Evolutionary conservation across 2,329 filamentous ascomycete genomes (phyloP).

Genomic region (Epichloe bromicola): DNA sequence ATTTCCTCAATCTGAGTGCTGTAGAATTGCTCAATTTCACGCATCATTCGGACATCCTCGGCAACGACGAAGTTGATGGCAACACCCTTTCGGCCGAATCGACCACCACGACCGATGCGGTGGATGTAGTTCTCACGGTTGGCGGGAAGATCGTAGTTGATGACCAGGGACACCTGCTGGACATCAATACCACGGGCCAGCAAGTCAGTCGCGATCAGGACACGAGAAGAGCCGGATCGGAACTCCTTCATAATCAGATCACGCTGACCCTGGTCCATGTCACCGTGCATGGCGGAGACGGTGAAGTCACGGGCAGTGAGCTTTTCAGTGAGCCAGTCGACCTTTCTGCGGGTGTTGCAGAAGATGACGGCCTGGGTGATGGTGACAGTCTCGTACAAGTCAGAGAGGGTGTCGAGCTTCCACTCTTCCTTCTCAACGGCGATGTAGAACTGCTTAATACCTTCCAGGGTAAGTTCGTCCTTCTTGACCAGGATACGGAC

Average conservation of each 20-base stretch:
- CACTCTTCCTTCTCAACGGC: conserved; percentile 99
- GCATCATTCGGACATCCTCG: conserved; percentile 99
- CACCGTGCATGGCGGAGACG: conserved; percentile 98
- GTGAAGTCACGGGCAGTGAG: conserved; percentile 98
- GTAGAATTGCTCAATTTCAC: conserved; percentile 99
- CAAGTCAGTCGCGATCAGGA: conserved; percentile 94
- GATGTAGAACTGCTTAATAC: conserved; percentile 99
- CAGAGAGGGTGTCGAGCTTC: conserved; percentile 98
- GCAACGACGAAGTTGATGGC: conserved; percentile 99
- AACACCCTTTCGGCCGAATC: conserved; percentile 99
- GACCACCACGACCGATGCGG: conserved; percentile 97
- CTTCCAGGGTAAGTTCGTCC: conserved; percentile 97
- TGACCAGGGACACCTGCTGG: conserved; percentile 97
- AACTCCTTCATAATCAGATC: conserved; percentile 99
- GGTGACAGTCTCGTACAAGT: conserved; percentile 98
- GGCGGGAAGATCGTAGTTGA: conserved; percentile 98
- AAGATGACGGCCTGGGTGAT: conserved; percentile 99
- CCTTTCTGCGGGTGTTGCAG: conserved; percentile 99
- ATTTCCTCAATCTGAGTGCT: conserved; percentile 99
- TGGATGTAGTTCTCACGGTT: conserved; percentile 99
- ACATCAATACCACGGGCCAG: conserved; percentile 99
- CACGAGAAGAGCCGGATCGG: conserved; percentile 95
- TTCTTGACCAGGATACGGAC: conserved; percentile 99
- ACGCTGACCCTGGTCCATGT: conserved; percentile 97
- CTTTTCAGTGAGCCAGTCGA: conserved; percentile 99